These are phyloP conservation scores for Diplosphaera chodatii DNA, from an alignment of 139 green algal genomes.

Conservation along the genomic window DNA sequence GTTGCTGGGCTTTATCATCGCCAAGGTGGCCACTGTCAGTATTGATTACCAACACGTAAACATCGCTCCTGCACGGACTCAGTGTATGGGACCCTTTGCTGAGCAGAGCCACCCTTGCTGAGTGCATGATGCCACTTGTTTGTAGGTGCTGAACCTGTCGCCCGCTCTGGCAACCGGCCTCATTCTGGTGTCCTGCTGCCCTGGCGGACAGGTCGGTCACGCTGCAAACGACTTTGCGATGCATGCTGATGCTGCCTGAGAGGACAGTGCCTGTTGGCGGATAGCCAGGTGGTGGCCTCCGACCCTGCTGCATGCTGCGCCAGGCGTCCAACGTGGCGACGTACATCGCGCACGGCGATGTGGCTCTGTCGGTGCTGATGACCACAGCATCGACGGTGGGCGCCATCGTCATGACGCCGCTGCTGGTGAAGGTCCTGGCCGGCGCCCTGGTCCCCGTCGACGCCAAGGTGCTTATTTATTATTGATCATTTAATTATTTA, in stretches of 20 bases:
- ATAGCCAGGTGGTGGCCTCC: too few relatives aligned
- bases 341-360: conserved; percentile 77
- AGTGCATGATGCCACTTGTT: background rate
- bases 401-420: conserved; percentile 78
- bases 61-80: background rate
- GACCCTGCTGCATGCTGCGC: too few relatives aligned
- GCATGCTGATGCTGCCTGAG: too few relatives aligned
- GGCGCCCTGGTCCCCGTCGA: conserved; percentile 73
- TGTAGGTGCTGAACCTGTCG: conserved; percentile 34
- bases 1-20: conserved; percentile 51
- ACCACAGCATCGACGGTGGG: conserved; percentile 70
- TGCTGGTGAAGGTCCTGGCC: conserved; percentile 62
- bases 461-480: conserved; percentile 34
- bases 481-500: too few relatives aligned
- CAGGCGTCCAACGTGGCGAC: conserved; percentile 76
- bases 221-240: background rate
- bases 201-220: conserved; percentile 37
- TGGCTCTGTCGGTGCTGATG: conserved; percentile 83
- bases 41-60: background rate
- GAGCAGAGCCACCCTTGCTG: background rate
- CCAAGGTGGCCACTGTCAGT: too few relatives aligned
- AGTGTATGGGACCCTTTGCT: too few relatives aligned
- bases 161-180: conserved; percentile 54
- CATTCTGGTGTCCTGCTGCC: conserved; percentile 76
- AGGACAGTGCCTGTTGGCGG: too few relatives aligned